phyloP scores from a whole-genome alignment of 129 eudicot species.

The Saposhnikovia divaricata region DNA sequence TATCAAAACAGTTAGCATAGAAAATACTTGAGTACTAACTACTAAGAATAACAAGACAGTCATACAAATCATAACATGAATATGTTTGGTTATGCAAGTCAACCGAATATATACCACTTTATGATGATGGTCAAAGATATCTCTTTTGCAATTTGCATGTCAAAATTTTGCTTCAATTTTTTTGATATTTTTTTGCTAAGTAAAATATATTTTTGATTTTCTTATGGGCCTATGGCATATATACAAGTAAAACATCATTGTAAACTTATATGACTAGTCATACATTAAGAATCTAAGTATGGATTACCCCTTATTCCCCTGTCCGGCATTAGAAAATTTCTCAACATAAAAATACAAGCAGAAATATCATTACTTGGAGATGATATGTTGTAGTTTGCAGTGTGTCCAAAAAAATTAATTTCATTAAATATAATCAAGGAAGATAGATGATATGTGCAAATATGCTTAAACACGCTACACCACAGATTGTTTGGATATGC shows the following conservation, averaged over 20 bases:
- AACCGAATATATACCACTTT: neutral
- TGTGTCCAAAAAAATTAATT: neutral
- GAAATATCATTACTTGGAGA: neutral
- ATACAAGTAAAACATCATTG: neutral
- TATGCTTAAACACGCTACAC: neutral
- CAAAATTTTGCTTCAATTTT: neutral
- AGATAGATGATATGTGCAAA: neutral
- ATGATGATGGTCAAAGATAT: neutral
- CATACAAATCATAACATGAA: neutral
- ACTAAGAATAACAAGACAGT: neutral
- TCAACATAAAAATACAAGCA: neutral
- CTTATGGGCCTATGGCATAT: too few species aligned
- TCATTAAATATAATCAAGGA: neutral
- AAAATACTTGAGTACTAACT: neutral
- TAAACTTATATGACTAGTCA: neutral
- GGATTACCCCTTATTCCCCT: neutral
- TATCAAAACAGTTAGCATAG: neutral
- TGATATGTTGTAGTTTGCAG: neutral
- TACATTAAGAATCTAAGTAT: neutral
- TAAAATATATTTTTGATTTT: too few species aligned
- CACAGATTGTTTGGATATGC: neutral
- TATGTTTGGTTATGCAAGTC: neutral
- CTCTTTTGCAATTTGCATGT: neutral
- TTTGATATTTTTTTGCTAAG: too few species aligned
- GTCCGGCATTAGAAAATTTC: neutral